phyloP scores from a whole-genome alignment of 208 protist species.

The Acanthamoeba triangularis region DNA sequence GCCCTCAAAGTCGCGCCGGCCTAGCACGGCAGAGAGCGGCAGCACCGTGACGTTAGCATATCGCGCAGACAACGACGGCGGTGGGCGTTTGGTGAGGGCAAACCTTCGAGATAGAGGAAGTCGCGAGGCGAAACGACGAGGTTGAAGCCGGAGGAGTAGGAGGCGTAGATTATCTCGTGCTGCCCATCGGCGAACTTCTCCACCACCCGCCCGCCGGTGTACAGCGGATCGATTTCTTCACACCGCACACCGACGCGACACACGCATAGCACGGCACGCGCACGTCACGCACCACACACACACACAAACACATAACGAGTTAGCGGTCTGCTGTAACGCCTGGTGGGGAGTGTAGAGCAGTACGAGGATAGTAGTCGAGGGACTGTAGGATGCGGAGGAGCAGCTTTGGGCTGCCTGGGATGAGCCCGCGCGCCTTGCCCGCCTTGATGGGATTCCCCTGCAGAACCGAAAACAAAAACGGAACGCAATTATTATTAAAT shows the following conservation, averaged over 20 bases:
- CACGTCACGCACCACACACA: not conserved
- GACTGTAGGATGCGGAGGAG: constrained; percentile 43
- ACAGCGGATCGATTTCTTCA: constrained; percentile 67
- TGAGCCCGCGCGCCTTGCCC: constrained; percentile 50
- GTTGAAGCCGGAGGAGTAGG: constrained; percentile 65
- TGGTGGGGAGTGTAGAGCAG: not conserved
- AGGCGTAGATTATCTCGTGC: constrained; percentile 63
- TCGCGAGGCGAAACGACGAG: constrained; percentile 54
- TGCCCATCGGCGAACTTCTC: constrained; percentile 51
- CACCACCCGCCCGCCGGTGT: constrained; percentile 51
- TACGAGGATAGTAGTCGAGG: constrained; percentile 74
- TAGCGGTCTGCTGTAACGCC: not conserved
- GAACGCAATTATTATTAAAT: not conserved
- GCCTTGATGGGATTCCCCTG: constrained; percentile 61
- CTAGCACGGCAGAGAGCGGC: not conserved
- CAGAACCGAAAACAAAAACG: not conserved
- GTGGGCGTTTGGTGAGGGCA: not conserved
- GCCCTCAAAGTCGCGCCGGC: not conserved
- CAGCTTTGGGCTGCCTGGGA: constrained; percentile 58
- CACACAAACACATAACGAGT: not conserved
- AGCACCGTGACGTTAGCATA: not conserved
- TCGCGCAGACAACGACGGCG: not conserved
- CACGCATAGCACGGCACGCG: not conserved
- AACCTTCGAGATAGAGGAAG: constrained; percentile 67
- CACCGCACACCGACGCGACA: too few species aligned